phyloP scores from a whole-genome alignment of 768 basidiomycete genomes.

The Auricularia heimuer region DNA sequence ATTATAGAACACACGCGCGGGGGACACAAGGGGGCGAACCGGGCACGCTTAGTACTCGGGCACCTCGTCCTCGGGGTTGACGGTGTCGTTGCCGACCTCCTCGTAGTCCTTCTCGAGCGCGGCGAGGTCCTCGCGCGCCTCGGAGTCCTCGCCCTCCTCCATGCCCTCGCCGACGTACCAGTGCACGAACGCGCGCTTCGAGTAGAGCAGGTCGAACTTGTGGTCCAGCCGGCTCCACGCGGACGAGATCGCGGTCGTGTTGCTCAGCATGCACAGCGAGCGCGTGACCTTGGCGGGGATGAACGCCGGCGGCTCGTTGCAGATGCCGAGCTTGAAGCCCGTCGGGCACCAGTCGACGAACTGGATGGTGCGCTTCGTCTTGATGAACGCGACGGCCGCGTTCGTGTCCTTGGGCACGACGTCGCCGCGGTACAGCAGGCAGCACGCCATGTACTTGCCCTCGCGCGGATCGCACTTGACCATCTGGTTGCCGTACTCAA shows the following conservation, averaged over 20 bases:
- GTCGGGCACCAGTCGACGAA: conserved; percentile 99
- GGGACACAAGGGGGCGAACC: conserved; percentile 6
- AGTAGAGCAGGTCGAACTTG: conserved; percentile 98
- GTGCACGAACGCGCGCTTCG: conserved; percentile 85
- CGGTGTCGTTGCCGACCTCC: conserved; percentile 38
- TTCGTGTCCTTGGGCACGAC: conserved; percentile 96
- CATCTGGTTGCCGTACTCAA: conserved; percentile 96
- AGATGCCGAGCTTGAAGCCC: conserved; percentile 93
- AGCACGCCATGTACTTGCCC: conserved; percentile 98
- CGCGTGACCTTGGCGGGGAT: conserved; percentile 91
- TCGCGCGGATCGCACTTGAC: conserved; percentile 93
- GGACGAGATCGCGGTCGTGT: conserved; percentile 87
- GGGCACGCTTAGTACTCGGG: background rate
- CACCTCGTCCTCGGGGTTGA: background rate
- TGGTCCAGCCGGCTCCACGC: conserved; percentile 95
- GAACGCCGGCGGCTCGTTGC: conserved; percentile 87
- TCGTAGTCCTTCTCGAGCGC: conserved; percentile 95
- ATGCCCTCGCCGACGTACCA: conserved; percentile 99
- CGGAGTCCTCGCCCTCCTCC: conserved; percentile 99
- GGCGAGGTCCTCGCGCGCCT: conserved; percentile 95
- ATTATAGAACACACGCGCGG: too few relatives aligned
- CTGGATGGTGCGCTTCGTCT: conserved; percentile 96
- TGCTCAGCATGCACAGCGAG: conserved; percentile 96
- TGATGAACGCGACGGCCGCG: conserved; percentile 85
- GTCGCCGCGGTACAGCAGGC: conserved; percentile 87